These are phyloP conservation scores for Hygrophila difformis DNA, from an alignment of 257 asterid genomes.

Conservation along the genomic window DNA sequence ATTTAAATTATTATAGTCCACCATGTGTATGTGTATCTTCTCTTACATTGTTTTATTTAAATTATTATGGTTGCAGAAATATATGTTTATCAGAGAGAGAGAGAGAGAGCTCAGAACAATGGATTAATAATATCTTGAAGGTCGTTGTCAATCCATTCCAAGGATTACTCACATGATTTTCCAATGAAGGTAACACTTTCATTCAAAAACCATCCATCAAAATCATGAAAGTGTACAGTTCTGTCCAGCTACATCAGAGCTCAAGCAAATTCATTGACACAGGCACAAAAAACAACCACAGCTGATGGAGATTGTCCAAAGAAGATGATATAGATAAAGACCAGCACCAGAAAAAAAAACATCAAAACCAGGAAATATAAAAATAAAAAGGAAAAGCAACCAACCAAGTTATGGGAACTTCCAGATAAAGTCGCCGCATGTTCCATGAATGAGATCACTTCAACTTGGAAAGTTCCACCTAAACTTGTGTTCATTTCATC, in stretches of 20 bases:
- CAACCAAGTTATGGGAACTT: constrained; percentile 85
- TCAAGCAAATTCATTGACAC: constrained; percentile 6
- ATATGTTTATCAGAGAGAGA: constrained; percentile 9
- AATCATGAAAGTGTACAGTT: constrained; percentile 5
- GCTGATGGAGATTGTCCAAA: constrained; percentile 2
- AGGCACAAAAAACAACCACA: constrained; percentile 4
- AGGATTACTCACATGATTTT: too few species aligned
- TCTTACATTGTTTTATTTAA: not conserved
- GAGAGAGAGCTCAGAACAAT: too few species aligned
- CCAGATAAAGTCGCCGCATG: constrained; percentile 78
- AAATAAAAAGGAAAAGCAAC: constrained; percentile 28
- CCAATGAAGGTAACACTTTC: not conserved
- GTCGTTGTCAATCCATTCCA: constrained; percentile 1
- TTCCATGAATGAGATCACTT: constrained; percentile 71
- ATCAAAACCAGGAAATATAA: constrained; percentile 7
- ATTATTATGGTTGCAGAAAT: constrained; percentile 3
- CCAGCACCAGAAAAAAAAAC: constrained; percentile 7
- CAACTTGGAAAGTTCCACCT: constrained; percentile 55
- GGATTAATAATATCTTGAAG: too few species aligned
- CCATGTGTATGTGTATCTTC: too few species aligned
- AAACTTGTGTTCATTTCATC: constrained; percentile 23
- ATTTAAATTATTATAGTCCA: too few species aligned
- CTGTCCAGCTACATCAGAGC: constrained; percentile 1
- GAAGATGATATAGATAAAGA: constrained; percentile 8
- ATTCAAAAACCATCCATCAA: constrained; percentile 7